Percentiles rank a stretch among this genome's conserved stretches.
phyloP scores from a whole-genome alignment of 148 eudicot genomes.

The Silene conica region DNA sequence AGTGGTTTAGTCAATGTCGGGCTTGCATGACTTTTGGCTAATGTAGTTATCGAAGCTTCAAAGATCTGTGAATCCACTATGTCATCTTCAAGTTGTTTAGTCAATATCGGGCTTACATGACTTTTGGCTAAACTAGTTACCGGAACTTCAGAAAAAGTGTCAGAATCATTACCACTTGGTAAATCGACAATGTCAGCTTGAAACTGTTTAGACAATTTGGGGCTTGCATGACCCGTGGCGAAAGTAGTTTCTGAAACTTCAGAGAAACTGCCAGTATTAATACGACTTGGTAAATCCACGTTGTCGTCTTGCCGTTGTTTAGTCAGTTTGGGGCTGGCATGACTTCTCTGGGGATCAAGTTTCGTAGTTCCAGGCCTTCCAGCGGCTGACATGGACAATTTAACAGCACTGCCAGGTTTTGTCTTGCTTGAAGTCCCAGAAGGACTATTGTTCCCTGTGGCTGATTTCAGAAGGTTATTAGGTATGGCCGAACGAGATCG shows the following conservation, averaged over 20 bases:
- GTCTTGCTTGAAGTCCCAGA: constrained; percentile 39
- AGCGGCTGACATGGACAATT: constrained; percentile 19
- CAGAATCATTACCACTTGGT: constrained; percentile 22
- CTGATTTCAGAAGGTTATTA: constrained; percentile 37
- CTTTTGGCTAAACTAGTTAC: constrained; percentile 9
- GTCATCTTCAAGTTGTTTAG: constrained; percentile 19
- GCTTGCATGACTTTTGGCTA: neutral
- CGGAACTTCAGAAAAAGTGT: constrained; percentile 12
- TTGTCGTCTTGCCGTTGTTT: constrained; percentile 23
- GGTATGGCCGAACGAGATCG: constrained; percentile 49
- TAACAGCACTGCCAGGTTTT: constrained; percentile 33
- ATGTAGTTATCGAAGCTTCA: too few relatives aligned
- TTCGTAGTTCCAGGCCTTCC: constrained; percentile 22
- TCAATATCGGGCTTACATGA: constrained; percentile 25
- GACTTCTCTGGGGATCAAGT: constrained; percentile 25
- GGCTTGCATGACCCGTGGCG: constrained; percentile 18
- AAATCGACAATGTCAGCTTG: constrained; percentile 21
- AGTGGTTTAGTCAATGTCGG: constrained; percentile 24
- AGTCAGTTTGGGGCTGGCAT: constrained; percentile 27
- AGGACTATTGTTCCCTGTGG: constrained; percentile 33
- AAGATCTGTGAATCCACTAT: constrained; percentile 21
- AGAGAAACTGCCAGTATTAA: constrained; percentile 14
- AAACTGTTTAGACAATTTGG: constrained; percentile 24
- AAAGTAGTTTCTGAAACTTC: constrained; percentile 8
- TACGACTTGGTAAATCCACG: constrained; percentile 26